phyloP scores from a whole-genome alignment of 176 grass and related monocot genomes.

The Phyllostachys edulis region DNA sequence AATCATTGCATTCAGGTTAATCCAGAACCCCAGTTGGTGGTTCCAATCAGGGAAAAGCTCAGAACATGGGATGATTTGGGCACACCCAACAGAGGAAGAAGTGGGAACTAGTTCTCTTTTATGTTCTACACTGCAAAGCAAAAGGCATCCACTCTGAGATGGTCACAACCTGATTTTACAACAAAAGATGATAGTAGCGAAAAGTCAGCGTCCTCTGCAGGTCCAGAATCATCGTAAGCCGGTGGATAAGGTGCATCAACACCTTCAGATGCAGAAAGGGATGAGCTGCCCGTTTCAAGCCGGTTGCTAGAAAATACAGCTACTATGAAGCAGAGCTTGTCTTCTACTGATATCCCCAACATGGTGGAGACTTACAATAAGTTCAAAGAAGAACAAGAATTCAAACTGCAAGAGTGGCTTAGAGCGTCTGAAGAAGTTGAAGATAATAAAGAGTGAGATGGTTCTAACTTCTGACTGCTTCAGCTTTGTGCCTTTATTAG shows the following conservation, averaged over 20 bases:
- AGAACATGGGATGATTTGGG: constrained; percentile 31
- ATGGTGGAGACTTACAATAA: constrained; percentile 54
- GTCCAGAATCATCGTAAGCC: constrained; percentile 33
- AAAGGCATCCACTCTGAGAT: constrained; percentile 65
- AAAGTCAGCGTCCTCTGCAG: constrained; percentile 28
- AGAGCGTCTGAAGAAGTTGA: not conserved
- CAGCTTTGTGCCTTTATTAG: not conserved
- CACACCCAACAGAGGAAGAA: constrained; percentile 42
- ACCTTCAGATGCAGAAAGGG: constrained; percentile 31
- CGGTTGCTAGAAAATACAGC: constrained; percentile 21
- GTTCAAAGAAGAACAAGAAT: constrained; percentile 39
- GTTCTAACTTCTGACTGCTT: no score
- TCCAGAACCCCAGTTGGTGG: constrained; percentile 78
- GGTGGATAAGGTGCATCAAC: constrained; percentile 21
- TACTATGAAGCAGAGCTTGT: no score
- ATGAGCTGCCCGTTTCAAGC: constrained; percentile 40
- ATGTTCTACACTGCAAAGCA: constrained; percentile 81
- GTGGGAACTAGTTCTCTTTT: constrained; percentile 65
- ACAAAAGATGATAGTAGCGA: constrained; percentile 22
- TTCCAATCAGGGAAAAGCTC: constrained; percentile 51
- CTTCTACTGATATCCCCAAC: constrained; percentile 35
- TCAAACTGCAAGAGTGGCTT: no score
- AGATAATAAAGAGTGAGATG: constrained; percentile 1
- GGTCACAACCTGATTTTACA: constrained; percentile 47
- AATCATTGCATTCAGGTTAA: constrained; percentile 49